A percentile compares a stretch with the other conserved stretches of the same genome.
These are phyloP conservation scores for Beauveria sp. DNA, from an alignment of 2,329 filamentous ascomycete genomes.

Conservation along the genomic window DNA sequence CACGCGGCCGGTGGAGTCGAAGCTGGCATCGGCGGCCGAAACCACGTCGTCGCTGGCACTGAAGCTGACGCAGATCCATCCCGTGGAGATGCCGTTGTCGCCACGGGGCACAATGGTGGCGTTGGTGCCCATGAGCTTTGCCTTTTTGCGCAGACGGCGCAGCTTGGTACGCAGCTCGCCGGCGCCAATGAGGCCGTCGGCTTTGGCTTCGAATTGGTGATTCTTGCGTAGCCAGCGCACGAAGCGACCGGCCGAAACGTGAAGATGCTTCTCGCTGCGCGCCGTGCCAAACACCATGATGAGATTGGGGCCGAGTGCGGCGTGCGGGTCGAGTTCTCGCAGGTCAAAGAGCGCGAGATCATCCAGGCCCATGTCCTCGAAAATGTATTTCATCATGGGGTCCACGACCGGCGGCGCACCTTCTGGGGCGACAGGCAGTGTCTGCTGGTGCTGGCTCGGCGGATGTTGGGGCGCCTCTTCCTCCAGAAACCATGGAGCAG, in stretches of 20 bases:
- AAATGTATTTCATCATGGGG: constrained; percentile 68
- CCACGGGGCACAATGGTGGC: constrained; percentile 55
- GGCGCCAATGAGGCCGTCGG: constrained; percentile 81
- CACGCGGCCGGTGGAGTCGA: constrained; percentile 48
- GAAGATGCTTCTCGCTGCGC: constrained; percentile 86
- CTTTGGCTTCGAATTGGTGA: constrained; percentile 65
- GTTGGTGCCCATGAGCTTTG: constrained; percentile 69
- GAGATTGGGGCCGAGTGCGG: constrained; percentile 78
- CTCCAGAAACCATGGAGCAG: constrained; percentile 79
- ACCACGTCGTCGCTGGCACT: constrained; percentile 55
- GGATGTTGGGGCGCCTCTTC: constrained; percentile 53
- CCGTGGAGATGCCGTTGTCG: constrained; percentile 84
- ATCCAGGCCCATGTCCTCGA: constrained; percentile 80
- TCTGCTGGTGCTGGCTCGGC: constrained; percentile 37
- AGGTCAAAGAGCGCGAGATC: constrained; percentile 75
- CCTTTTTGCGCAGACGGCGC: constrained; percentile 69
- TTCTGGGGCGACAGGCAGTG: constrained; percentile 50
- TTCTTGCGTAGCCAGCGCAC: constrained; percentile 75
- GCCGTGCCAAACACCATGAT: constrained; percentile 92
- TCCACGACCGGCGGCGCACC: constrained; percentile 64
- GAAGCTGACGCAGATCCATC: constrained; percentile 93
- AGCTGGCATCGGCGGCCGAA: constrained; percentile 33
- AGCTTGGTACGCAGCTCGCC: constrained; percentile 89
- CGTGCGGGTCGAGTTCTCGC: constrained; percentile 73
- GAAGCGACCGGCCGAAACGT: constrained; percentile 82